Evolutionary conservation across 257 asterid species (phyloP).

Genomic region (Lavandula angustifolia): DNA sequence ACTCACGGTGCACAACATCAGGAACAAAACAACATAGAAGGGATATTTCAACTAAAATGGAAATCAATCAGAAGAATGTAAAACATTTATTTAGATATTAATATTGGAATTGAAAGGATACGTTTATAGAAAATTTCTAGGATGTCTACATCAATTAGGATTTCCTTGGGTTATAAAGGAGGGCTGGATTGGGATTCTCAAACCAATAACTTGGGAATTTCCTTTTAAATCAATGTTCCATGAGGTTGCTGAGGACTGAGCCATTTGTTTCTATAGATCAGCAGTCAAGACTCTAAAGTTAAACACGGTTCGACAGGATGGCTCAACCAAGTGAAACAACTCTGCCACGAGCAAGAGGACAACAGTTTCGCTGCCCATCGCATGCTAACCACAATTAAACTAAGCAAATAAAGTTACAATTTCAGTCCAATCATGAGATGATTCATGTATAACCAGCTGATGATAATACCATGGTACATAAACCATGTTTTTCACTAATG

Average conservation of each 20-base stretch:
- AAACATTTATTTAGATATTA: not conserved
- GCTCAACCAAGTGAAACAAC: constrained; percentile 11
- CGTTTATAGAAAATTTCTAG: not conserved
- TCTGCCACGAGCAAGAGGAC: constrained; percentile 11
- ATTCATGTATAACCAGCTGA: not conserved
- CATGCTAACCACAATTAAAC: constrained; percentile 1
- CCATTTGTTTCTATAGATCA: not conserved
- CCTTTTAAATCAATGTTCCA: not conserved
- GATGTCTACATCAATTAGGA: not conserved
- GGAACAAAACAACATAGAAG: too few relatives aligned
- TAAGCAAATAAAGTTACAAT: not conserved
- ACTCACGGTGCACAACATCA: too few relatives aligned
- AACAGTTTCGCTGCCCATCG: not conserved
- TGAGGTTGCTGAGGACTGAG: constrained; percentile 6
- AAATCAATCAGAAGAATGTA: not conserved
- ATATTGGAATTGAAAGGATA: not conserved
- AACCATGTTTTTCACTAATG: not conserved
- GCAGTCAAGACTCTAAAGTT: not conserved
- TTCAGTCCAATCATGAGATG: not conserved
- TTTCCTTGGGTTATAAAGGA: not conserved
- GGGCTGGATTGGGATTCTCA: not conserved
- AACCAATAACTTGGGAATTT: not conserved
- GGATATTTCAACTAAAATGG: not conserved
- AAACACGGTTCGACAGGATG: not conserved
- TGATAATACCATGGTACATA: not conserved